Conservation (phyloP, 768 basidiomycete genomes). For the Rhodotorula diobovata region DNA sequence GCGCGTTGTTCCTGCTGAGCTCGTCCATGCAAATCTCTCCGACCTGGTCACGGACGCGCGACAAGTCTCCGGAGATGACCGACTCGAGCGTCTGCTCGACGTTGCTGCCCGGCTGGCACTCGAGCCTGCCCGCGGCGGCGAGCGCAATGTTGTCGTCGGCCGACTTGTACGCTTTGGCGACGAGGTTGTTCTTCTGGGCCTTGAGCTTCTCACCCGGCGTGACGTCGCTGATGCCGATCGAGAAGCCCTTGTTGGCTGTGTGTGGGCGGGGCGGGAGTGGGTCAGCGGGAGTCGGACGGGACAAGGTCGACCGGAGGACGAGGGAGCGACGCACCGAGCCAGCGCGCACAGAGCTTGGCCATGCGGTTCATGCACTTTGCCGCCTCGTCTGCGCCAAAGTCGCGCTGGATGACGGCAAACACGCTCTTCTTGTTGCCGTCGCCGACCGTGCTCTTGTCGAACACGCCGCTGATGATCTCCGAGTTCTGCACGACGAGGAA, state of each 20-base stretch:
- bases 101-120: slow-evolving; percentile 96
- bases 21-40: slow-evolving; percentile 98
- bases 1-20: slow-evolving; percentile 93
- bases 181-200: slow-evolving; percentile 73
- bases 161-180: slow-evolving; percentile 79
- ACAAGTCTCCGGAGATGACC: slow-evolving; percentile 86
- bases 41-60: slow-evolving; percentile 90
- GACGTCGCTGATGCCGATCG: slow-evolving; percentile 96
- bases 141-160: slow-evolving; percentile 81
- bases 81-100: slow-evolving; percentile 96
- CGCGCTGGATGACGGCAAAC: slow-evolving; percentile 93
- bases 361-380: slow-evolving; percentile 91
- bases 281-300: slow-evolving; percentile 15
- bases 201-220: slow-evolving; percentile 86
- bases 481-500: slow-evolving; percentile 96
- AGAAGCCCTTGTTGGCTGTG: slow-evolving; percentile 94
- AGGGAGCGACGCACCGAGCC: slow-evolving; percentile 61
- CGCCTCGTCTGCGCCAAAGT: slow-evolving; percentile 92
- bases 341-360: slow-evolving; percentile 91
- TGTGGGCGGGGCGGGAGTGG: background rate
- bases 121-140: slow-evolving; percentile 83
- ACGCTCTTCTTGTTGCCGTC: slow-evolving; percentile 99
- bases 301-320: background rate
- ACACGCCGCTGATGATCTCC: slow-evolving; percentile 98
- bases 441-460: slow-evolving; percentile 97